phyloP scores from a whole-genome alignment of 352 stramenopile genomes.

The Phytophthora crassamura region DNA sequence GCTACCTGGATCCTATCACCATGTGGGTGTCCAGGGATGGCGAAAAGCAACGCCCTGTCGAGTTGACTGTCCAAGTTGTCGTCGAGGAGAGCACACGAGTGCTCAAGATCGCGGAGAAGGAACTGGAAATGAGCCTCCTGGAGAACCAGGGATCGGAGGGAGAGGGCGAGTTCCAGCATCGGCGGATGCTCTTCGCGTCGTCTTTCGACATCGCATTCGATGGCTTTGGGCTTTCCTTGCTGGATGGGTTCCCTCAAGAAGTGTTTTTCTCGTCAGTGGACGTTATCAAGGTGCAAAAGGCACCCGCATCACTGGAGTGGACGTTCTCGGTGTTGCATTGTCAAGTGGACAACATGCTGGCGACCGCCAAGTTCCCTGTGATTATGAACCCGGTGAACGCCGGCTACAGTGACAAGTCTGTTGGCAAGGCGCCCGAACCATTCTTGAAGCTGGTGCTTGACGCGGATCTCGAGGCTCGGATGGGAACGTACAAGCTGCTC shows the following conservation, averaged over 20 bases:
- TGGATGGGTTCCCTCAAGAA: slow-evolving; percentile 83
- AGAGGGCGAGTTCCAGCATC: slow-evolving; percentile 77
- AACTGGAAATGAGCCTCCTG: slow-evolving; percentile 74
- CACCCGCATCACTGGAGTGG: slow-evolving; percentile 76
- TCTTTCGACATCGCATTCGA: slow-evolving; percentile 84
- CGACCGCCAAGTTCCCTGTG: slow-evolving; percentile 81
- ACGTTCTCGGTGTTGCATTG: slow-evolving; percentile 80
- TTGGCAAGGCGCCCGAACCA: slow-evolving; percentile 63
- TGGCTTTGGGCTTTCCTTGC: slow-evolving; percentile 77
- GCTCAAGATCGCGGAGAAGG: slow-evolving; percentile 82
- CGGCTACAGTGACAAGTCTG: slow-evolving; percentile 78
- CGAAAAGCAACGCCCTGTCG: slow-evolving; percentile 55
- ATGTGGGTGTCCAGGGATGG: slow-evolving; percentile 59
- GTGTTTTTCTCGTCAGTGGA: slow-evolving; percentile 86
- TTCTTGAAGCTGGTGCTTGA: slow-evolving; percentile 80
- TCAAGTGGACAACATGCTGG: slow-evolving; percentile 89
- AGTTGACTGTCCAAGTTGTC: slow-evolving; percentile 80
- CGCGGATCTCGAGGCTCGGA: slow-evolving; percentile 72
- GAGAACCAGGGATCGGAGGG: slow-evolving; percentile 72
- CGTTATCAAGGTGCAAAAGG: slow-evolving; percentile 78
- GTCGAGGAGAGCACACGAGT: slow-evolving; percentile 84
- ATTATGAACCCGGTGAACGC: slow-evolving; percentile 84
- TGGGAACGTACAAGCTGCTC: slow-evolving; percentile 86
- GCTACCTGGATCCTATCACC: slow-evolving; percentile 73
- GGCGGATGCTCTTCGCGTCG: slow-evolving; percentile 81